Percentiles rank a stretch among this genome's conserved stretches.
Conservation (phyloP, 768 basidiomycete species). For the Rhodotorula paludigena region DNA sequence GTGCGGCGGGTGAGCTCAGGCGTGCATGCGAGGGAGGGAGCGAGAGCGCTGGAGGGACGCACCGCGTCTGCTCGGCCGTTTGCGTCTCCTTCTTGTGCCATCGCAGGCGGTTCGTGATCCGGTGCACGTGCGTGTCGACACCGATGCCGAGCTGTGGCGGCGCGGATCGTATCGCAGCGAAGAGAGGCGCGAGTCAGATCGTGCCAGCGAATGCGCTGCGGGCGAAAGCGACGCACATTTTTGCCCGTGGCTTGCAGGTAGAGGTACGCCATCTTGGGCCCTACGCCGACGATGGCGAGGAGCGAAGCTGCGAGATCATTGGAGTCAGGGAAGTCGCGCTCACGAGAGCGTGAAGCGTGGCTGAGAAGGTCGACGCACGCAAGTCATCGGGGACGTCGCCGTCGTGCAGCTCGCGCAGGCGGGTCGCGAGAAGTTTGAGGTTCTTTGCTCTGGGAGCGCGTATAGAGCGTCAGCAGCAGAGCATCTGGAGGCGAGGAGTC, state of each 20-base stretch:
- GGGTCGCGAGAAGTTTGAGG: conserved; percentile 25
- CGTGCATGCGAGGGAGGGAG: not conserved
- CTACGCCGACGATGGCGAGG: conserved; percentile 81
- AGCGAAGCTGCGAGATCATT: conserved; percentile 57
- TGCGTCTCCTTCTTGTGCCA: conserved; percentile 86
- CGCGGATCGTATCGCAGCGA: not conserved
- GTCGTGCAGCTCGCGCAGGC: conserved; percentile 63
- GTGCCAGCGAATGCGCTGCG: too few species aligned
- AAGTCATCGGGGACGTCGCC: conserved; percentile 70
- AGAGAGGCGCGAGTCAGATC: not conserved
- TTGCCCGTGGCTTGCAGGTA: conserved; percentile 33
- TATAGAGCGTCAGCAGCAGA: too few species aligned
- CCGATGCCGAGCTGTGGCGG: conserved; percentile 63
- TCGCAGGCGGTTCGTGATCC: conserved; percentile 85
- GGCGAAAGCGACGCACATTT: conserved; percentile 16
- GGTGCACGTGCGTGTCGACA: conserved; percentile 87
- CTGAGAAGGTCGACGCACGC: not conserved
- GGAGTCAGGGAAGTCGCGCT: not conserved
- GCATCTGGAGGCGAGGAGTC: not conserved
- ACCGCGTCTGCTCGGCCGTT: conserved; percentile 84
- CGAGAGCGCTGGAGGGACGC: not conserved
- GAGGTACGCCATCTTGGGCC: conserved; percentile 89
- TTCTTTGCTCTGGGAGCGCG: conserved; percentile 8
- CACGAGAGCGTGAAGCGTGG: too few species aligned
- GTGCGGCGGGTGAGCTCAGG: not conserved